phyloP scores from a whole-genome alignment of 2,329 filamentous ascomycete species.

The Penicillium janthinellum region DNA sequence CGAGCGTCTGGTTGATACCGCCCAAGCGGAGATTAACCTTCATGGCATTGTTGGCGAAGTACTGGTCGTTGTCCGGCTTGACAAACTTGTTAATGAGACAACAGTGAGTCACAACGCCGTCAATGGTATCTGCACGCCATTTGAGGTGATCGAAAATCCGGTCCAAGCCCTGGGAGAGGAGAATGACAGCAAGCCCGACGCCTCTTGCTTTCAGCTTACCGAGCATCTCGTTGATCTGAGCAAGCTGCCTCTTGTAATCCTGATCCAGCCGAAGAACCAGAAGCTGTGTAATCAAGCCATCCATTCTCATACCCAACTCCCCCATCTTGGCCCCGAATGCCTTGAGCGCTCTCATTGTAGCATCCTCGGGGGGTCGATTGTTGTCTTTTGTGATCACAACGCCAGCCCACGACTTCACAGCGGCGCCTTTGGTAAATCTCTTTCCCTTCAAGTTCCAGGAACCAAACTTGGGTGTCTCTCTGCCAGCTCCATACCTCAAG shows the following conservation, averaged over 20 bases:
- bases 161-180: conserved; percentile 56
- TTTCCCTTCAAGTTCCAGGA: conserved; percentile 22
- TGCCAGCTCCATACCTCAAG: conserved; percentile 15
- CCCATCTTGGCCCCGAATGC: background rate
- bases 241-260: background rate
- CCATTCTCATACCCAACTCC: background rate
- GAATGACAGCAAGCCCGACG: conserved; percentile 9
- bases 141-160: conserved; percentile 67
- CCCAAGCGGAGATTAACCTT: conserved; percentile 81
- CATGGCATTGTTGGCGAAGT: conserved; percentile 68
- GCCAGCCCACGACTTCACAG: conserved; percentile 5
- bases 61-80: conserved; percentile 41
- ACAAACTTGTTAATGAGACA: conserved; percentile 55
- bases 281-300: background rate
- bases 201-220: background rate
- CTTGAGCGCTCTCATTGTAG: background rate
- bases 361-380: background rate
- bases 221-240: background rate
- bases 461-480: conserved; percentile 5
- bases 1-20: conserved; percentile 69
- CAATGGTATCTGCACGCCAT: conserved; percentile 61
- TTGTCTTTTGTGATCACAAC: conserved; percentile 2
- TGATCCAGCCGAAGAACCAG: background rate
- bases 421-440: conserved; percentile 6
- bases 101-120: conserved; percentile 68